Base-by-base conservation (phyloP, 805 yeast genomes). In the Wickerhamomyces strasburgensis region DNA sequence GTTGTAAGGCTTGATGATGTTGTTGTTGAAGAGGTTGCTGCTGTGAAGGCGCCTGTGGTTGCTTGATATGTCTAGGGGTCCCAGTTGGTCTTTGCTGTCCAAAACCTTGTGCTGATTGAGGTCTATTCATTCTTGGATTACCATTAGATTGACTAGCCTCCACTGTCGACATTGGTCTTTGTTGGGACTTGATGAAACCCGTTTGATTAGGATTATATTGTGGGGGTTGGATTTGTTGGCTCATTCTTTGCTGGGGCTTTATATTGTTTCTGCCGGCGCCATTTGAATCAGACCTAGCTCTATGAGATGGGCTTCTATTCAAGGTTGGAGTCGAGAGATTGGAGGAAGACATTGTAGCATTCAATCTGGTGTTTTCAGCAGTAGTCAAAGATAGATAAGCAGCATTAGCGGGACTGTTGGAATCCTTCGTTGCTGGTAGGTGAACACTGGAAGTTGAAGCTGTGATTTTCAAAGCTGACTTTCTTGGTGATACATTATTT, bases 281-380 rank as follows among this genome's bases (percentile, higher is more conserved):
- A 21, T 21, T 21, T 8, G 25, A 21, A 11, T 21, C 25, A 8
- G 25, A 21, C 25, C 25, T 21, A 7, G 11, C 7, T 33, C 47
- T 37, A n/a, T n/a, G 33, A 3, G 68, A 43, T 3, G 35, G 19
- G 3, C 40, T 24, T 35, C 56, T 61, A n/a, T 61, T 57, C 26
- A 56, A 49, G 14, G 43, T 41, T 4, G 58, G 40, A 31, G 39
- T 37, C 13, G 43, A 33, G 19, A 27, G 44, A 16, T 32, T 39
- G 23, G 44, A 26, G 49, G 40, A 48, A 43, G 78, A 68, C 52
- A 76, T 55, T 8, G 11, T 21, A 42, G 90, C 82, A 58, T 84
- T 84, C 39, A 81, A 54, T 40, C 88, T 68, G 0, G 93, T 84
- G 56, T 84, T 84, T 52, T 83, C 88, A 1, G 89, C 89, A 0